A percentile compares a stretch with the other conserved stretches of the same genome.
Conservation (phyloP, 306 rosid species). For the Castanospermum australe region DNA sequence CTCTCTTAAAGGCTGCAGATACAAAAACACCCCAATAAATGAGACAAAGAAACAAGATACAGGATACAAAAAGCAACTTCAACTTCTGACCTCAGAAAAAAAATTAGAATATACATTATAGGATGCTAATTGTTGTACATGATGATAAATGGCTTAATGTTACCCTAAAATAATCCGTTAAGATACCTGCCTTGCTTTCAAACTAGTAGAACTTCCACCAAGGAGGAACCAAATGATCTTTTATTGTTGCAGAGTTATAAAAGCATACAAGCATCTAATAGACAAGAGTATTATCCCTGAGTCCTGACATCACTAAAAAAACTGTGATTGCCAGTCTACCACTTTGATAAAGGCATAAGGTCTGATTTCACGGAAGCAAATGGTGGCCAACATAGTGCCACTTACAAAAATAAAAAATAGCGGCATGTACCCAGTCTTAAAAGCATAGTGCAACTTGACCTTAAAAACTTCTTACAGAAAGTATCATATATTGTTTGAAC, state of each 20-base stretch:
- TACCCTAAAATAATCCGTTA: background rate
- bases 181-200: background rate
- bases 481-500: background rate
- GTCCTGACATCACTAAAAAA: background rate
- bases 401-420: too few species aligned
- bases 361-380: background rate
- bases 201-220: background rate
- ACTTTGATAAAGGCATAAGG: background rate
- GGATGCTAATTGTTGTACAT: background rate
- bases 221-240: background rate
- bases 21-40: background rate
- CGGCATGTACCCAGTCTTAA: too few species aligned
- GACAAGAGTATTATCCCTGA: background rate
- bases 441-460: background rate
- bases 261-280: background rate
- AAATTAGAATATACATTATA: background rate
- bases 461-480: background rate
- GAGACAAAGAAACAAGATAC: slow-evolving; percentile 3
- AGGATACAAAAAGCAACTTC: slow-evolving; percentile 20
- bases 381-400: background rate
- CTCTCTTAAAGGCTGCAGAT: slow-evolving; percentile 74
- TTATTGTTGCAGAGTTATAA: background rate
- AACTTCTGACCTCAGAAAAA: background rate
- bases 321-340: background rate
- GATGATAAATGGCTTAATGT: background rate